Evolutionary conservation across 352 stramenopile genomes (phyloP).

Genomic region (Phytophthora pseudosyringae): DNA sequence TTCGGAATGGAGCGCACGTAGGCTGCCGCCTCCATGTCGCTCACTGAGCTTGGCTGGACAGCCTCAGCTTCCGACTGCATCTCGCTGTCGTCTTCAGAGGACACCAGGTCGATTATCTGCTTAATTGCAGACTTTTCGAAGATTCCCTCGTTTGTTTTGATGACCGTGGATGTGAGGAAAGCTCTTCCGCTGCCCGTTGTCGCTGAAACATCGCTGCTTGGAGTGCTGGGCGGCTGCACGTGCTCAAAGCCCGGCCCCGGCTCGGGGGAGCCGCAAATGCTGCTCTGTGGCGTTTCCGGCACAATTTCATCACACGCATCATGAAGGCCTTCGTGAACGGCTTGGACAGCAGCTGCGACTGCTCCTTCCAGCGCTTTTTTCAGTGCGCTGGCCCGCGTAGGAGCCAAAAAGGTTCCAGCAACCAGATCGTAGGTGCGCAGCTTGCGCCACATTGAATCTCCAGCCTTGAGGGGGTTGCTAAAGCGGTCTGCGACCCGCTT

Average conservation of each 20-base stretch:
- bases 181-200: too few species aligned
- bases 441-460: neutral
- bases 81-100: neutral
- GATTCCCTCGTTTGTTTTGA: neutral
- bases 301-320: slow-evolving; percentile 5
- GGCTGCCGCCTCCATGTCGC: neutral
- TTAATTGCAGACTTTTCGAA: neutral
- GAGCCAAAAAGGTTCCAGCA: neutral
- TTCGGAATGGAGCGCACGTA: neutral
- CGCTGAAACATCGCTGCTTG: too few species aligned
- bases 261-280: neutral
- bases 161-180: too few species aligned
- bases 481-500: slow-evolving; percentile 1
- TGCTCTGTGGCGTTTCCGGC: neutral
- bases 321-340: neutral
- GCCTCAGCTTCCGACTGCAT: neutral
- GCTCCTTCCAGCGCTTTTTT: slow-evolving; percentile 2
- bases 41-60: neutral
- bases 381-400: neutral
- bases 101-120: neutral
- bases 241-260: neutral
- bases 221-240: neutral
- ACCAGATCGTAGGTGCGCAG: slow-evolving; percentile 1
- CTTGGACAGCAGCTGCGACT: neutral
- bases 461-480: neutral